These are phyloP conservation scores for Halenospora varia DNA, from an alignment of 495 filamentous ascomycete species.

Conservation along the genomic window DNA sequence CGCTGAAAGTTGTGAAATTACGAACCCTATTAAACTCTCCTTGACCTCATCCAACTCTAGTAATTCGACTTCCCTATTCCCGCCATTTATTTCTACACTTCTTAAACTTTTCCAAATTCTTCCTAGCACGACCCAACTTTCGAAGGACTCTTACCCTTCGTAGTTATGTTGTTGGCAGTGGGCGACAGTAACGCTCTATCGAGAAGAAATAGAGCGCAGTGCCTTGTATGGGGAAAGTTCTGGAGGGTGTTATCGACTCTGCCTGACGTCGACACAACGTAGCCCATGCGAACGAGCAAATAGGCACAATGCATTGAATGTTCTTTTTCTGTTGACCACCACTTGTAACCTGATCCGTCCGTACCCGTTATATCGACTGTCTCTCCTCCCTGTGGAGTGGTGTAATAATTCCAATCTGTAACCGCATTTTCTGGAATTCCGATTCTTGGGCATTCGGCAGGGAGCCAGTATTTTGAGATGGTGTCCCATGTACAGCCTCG, in stretches of 20 bases:
- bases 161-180: not conserved
- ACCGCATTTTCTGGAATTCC: not conserved
- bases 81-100: not conserved
- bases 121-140: not conserved
- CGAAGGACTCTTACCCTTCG: not conserved
- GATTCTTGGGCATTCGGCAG: not conserved
- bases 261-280: not conserved
- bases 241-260: not conserved
- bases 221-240: not conserved
- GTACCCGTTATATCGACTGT: not conserved
- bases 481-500: not conserved
- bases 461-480: not conserved
- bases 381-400: not conserved
- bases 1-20: too few relatives aligned
- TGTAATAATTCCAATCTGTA: not conserved
- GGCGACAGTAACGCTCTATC: not conserved
- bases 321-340: not conserved
- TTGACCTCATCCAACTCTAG: too few relatives aligned
- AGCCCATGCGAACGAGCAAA: not conserved
- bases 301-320: not conserved
- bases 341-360: not conserved
- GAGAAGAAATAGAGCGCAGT: not conserved
- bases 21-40: too few relatives aligned
- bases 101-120: not conserved
- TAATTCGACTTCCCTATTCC: not conserved